phyloP scores from a whole-genome alignment of 768 basidiomycete species.

The Suillus subalutaceus region DNA sequence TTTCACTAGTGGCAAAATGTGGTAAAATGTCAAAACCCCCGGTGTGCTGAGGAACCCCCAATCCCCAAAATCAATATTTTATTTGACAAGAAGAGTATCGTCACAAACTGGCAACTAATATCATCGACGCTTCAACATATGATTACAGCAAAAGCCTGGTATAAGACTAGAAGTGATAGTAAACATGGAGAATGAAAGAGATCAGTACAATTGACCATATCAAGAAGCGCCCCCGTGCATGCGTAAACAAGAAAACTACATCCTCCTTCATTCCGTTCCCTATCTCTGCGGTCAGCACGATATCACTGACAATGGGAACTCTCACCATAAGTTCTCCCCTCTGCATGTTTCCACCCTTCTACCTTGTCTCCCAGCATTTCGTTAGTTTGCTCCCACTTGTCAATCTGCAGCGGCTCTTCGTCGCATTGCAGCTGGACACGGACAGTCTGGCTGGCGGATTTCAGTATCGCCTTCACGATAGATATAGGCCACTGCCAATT shows the following conservation, averaged over 20 bases:
- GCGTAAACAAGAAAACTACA: neutral
- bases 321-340: constrained; percentile 3
- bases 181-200: neutral
- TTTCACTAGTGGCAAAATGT: too few species aligned
- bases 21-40: too few species aligned
- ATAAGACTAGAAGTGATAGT: neutral
- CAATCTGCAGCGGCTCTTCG: neutral
- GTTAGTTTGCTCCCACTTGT: neutral
- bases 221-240: constrained; percentile 1
- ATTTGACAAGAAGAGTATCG: neutral
- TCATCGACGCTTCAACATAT: neutral
- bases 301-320: neutral
- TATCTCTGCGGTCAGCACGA: neutral
- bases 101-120: neutral
- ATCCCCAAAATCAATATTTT: too few species aligned
- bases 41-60: too few species aligned
- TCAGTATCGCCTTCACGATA: constrained; percentile 2
- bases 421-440: neutral
- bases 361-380: neutral
- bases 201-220: neutral
- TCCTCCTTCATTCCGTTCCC: neutral
- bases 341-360: neutral
- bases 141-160: neutral
- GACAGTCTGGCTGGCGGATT: too few species aligned
- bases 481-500: constrained; percentile 3